Evolutionary conservation across 371 early-diverging fungal genomes (phyloP), one percentile per base, ranked within the genome.

Genomic region (Rozella allomycis): DNA sequence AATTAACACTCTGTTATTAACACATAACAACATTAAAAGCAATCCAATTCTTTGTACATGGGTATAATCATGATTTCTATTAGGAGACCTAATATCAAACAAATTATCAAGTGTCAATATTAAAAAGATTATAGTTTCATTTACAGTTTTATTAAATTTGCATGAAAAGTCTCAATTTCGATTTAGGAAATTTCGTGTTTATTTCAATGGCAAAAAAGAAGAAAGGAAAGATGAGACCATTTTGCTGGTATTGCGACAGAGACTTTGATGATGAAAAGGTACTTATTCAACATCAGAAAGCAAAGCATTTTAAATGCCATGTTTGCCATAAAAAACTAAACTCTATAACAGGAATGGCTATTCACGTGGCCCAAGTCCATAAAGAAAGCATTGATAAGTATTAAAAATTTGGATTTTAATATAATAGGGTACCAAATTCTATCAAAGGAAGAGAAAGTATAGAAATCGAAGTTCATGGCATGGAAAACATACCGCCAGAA

Each of bases 221-320:
- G 54, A 63, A 60, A 43, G 53, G 58, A 26, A 60, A 67, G 38
- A 28, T 58, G 19, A 54, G 68, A 39, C 77, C 76, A 14, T 77
- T 75, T 77, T 77, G 75, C 55, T 77, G 84, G 86, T 91, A 88
- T 50, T 93, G 93, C 52, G 85, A 88, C 46, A 68, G 86, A 39
- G 84, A 84, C 35, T 93, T 93, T 49, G 86, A 86, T 34, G 87
- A 86, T 50, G 87, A 86, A 38, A 85, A 82, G 46, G 74, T 85
- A 6, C 60, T 93, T 33, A 73, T 91, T 21, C 66, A 73, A 35
- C 88, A 91, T 52, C 85, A 88, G 50, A 45, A 71, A 60, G 82
- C 82, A 17, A 79, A 80, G 46, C 86, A 87, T 49, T 86, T 85
- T 63, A 82, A 85, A 45, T 87, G 93, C 49, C 58, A 50, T 30